phyloP scores from a whole-genome alignment of 352 stramenopile genomes.

The Phytophthora pisi region DNA sequence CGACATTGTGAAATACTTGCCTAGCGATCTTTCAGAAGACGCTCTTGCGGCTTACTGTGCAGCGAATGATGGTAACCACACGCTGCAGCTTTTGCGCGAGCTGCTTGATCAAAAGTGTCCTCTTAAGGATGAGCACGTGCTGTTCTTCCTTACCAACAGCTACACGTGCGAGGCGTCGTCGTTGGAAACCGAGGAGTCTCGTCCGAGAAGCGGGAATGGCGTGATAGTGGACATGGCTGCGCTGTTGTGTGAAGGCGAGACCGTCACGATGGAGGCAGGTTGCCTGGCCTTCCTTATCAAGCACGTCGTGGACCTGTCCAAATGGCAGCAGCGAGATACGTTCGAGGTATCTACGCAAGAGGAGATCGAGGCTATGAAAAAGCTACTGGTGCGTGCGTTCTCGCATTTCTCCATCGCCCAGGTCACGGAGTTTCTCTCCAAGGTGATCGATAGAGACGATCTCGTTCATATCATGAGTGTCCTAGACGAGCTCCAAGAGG shows the following conservation, averaged over 20 bases:
- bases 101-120: constrained; percentile 38
- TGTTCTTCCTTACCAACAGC: constrained; percentile 68
- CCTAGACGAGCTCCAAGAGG: constrained; percentile 37
- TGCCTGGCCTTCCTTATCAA: constrained; percentile 58
- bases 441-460: constrained; percentile 48
- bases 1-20: constrained; percentile 44
- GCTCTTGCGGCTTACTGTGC: constrained; percentile 67
- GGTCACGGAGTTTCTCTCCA: constrained; percentile 52
- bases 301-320: constrained; percentile 52
- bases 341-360: constrained; percentile 27
- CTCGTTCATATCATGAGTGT: constrained; percentile 43
- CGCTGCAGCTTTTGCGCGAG: constrained; percentile 46
- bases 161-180: constrained; percentile 30
- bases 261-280: constrained; percentile 37
- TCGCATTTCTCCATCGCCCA: constrained; percentile 43
- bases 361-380: constrained; percentile 49
- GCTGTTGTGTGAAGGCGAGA: constrained; percentile 35
- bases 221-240: constrained; percentile 37
- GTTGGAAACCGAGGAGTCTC: constrained; percentile 23
- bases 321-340: constrained; percentile 25
- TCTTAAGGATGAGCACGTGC: constrained; percentile 58
- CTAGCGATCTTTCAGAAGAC: constrained; percentile 45
- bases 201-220: constrained; percentile 30
- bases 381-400: constrained; percentile 47
- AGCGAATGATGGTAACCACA: constrained; percentile 35